Evolutionary conservation across 2,329 filamentous ascomycete genomes (phyloP).

Genomic region (Bipolaris victoriae): DNA sequence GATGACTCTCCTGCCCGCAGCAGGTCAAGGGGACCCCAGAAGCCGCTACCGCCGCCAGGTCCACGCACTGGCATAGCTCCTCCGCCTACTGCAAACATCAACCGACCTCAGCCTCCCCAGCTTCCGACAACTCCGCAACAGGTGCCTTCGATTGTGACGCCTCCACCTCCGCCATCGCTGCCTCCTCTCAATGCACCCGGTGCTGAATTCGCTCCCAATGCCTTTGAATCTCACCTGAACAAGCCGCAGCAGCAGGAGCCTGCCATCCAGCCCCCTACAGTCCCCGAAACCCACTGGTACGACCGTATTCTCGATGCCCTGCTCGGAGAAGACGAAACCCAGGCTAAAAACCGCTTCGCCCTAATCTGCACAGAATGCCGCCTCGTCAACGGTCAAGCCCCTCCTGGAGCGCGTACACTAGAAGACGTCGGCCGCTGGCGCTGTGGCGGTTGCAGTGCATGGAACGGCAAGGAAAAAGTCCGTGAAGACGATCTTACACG

Average conservation of each 20-base stretch:
- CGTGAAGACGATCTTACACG: constrained; percentile 70
- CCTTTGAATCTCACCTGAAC: constrained; percentile 54
- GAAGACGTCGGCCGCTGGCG: constrained; percentile 86
- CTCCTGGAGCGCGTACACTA: constrained; percentile 78
- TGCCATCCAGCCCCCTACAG: constrained; percentile 45
- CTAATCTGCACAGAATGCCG: constrained; percentile 83
- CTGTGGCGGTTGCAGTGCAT: constrained; percentile 80
- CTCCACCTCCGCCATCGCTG: constrained; percentile 28
- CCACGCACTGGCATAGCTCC: constrained; percentile 62
- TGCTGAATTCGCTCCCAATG: constrained; percentile 78
- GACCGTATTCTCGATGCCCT: constrained; percentile 91
- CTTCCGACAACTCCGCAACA: constrained; percentile 41
- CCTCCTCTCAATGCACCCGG: constrained; percentile 36
- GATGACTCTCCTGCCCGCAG: constrained; percentile 36
- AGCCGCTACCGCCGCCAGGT: constrained; percentile 36
- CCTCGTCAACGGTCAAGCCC: constrained; percentile 93
- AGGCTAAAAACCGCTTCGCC: constrained; percentile 86
- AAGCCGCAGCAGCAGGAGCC: constrained; percentile 45
- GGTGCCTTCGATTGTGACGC: constrained; percentile 19
- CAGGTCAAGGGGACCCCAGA: constrained; percentile 40
- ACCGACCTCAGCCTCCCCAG: constrained; percentile 39
- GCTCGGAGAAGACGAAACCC: constrained; percentile 92
- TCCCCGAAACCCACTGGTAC: constrained; percentile 77
- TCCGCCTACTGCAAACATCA: constrained; percentile 70
- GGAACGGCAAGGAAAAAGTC: constrained; percentile 82